Evolutionary conservation across 2,329 filamentous ascomycete genomes (phyloP).

Genomic region (Diaporthe helianthi): DNA sequence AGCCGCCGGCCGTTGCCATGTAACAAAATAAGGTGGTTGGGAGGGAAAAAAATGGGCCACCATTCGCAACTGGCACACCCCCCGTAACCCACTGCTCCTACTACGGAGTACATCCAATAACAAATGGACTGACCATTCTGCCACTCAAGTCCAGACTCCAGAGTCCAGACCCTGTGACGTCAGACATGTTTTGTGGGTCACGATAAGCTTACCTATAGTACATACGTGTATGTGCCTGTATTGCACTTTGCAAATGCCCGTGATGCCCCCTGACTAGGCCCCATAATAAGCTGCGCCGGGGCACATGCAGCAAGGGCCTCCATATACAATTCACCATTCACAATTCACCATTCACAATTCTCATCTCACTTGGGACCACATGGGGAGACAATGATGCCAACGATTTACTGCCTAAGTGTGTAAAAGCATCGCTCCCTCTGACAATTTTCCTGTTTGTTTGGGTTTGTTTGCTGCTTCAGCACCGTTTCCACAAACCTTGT

Average conservation of each 20-base stretch:
- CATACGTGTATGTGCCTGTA: too few species aligned
- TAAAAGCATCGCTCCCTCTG: constrained; percentile 33
- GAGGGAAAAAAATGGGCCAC: too few species aligned
- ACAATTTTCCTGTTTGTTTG: constrained; percentile 35
- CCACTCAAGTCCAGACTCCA: too few species aligned
- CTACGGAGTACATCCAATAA: too few species aligned
- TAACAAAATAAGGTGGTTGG: constrained; percentile 27
- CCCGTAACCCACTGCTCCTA: too few species aligned
- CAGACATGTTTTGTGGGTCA: background rate
- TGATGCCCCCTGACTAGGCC: background rate
- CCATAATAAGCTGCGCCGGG: background rate
- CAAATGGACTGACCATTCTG: background rate
- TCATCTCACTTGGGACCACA: background rate
- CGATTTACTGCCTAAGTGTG: constrained; percentile 27
- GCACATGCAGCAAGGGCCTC: background rate
- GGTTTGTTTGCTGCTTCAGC: constrained; percentile 29
- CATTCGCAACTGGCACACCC: too few species aligned
- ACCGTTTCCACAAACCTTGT: constrained; percentile 30
- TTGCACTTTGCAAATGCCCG: background rate
- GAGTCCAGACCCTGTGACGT: constrained; percentile 1
- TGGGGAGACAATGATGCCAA: constrained; percentile 7
- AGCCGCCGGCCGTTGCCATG: constrained; percentile 16
- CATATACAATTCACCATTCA: background rate
- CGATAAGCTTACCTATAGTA: too few species aligned
- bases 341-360: background rate